These are phyloP conservation scores for Chamaecyparis obtusa DNA, from an alignment of 75 land plant species.

Conservation along the genomic window DNA sequence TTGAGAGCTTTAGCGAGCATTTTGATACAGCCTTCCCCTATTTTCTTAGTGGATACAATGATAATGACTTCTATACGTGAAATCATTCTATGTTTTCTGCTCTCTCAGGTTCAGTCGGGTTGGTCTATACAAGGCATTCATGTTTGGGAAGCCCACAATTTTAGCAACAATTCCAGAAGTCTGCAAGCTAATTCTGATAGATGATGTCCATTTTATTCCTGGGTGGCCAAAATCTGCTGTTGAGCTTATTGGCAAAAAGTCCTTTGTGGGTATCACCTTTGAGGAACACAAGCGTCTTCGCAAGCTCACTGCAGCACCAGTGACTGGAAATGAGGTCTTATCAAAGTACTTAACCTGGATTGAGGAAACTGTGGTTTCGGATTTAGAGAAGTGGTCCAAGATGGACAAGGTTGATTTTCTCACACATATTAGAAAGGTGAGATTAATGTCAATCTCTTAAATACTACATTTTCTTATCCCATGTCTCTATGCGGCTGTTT, in stretches of 20 bases:
- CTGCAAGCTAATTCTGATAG: constrained; percentile 53
- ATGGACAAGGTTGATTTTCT: constrained; percentile 63
- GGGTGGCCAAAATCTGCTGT: constrained; percentile 73
- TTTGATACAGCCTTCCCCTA: neutral
- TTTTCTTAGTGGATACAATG: neutral
- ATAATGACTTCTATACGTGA: neutral
- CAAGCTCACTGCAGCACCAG: constrained; percentile 47
- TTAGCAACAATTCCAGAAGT: constrained; percentile 52
- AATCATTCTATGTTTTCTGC: neutral
- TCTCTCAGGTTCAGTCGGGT: constrained; percentile 42
- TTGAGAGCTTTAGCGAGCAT: neutral
- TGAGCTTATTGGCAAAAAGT: constrained; percentile 56
- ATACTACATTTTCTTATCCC: too few relatives aligned
- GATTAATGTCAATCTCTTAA: neutral
- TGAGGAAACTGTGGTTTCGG: constrained; percentile 27
- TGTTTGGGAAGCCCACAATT: constrained; percentile 73
- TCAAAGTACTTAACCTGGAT: constrained; percentile 46
- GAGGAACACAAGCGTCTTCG: constrained; percentile 77
- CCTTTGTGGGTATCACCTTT: constrained; percentile 39
- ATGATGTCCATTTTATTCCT: constrained; percentile 49
- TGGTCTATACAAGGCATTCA: constrained; percentile 63
- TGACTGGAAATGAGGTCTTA: constrained; percentile 65
- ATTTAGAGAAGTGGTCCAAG: constrained; percentile 47
- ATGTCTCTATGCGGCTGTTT: too few relatives aligned
- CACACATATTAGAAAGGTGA: constrained; percentile 35